A percentile compares a stretch with the other conserved stretches of the same genome.
phyloP scores from a whole-genome alignment of 345 rosid genomes.

The Anastatica hierochuntica region DNA sequence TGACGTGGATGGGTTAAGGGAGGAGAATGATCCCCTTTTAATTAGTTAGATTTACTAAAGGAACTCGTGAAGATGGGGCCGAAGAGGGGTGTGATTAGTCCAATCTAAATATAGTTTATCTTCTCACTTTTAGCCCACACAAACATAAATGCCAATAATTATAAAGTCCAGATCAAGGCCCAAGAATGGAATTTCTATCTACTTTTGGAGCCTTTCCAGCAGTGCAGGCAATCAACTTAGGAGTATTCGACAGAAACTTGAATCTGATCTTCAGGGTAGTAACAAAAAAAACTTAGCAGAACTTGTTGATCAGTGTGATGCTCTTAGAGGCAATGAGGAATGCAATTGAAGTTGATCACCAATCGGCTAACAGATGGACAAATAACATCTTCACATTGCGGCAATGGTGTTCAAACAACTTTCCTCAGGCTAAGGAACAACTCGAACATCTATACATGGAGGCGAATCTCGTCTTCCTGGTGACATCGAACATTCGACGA shows the following conservation, averaged over 20 bases:
- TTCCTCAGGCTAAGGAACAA: conserved; percentile 79
- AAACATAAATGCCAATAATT: too few species aligned
- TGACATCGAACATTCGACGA: too few species aligned
- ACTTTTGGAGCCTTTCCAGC: conserved; percentile 98
- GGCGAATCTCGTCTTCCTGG: too few species aligned
- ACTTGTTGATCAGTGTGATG: conserved; percentile 53
- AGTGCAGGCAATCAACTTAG: conserved; percentile 90
- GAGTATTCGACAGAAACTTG: conserved; percentile 57
- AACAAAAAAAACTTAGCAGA: conserved; percentile 54
- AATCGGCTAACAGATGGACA: conserved; percentile 95
- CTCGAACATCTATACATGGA: conserved; percentile 62
- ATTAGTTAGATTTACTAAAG: too few species aligned
- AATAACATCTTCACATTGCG: conserved; percentile 74
- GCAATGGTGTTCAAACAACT: conserved; percentile 78
- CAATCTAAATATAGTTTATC: too few species aligned
- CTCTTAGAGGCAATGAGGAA: conserved; percentile 62
- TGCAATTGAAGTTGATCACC: conserved; percentile 70
- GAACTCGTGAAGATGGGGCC: conserved; percentile 92
- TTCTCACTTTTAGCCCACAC: too few species aligned
- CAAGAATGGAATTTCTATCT: conserved; percentile 86
- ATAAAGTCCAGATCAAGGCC: too few species aligned
- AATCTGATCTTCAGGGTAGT: conserved; percentile 65
- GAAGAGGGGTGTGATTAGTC: conserved; percentile 76
- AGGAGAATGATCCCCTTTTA: too few species aligned
- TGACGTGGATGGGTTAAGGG: too few species aligned